phyloP scores from a whole-genome alignment of 1,284 basidiomycete genomes.

The Xerocomus cyaneibrunnescens region DNA sequence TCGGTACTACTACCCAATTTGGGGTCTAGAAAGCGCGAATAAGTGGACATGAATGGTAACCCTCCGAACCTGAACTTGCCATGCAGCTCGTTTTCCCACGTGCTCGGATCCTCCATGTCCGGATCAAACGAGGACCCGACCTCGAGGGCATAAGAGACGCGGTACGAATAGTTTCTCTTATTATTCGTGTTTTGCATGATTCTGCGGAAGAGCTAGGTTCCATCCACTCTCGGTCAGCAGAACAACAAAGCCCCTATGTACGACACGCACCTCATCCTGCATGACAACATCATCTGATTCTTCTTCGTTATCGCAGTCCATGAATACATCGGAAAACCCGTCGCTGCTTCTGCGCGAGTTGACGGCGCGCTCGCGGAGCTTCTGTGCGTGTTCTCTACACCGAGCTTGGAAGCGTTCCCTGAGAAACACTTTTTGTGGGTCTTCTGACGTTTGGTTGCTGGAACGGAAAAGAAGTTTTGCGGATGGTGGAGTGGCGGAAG shows the following conservation, averaged over 20 bases:
- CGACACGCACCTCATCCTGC: conserved; percentile 56
- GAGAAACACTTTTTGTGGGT: conserved; percentile 50
- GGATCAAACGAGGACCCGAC: conserved; percentile 75
- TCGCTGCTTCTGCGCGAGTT: conserved; percentile 46
- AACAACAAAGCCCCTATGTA: background rate
- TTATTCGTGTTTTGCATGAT: conserved; percentile 54
- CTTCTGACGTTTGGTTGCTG: conserved; percentile 25
- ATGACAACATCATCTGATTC: conserved; percentile 48
- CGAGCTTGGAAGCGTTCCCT: conserved; percentile 59
- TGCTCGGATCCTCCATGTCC: conserved; percentile 56
- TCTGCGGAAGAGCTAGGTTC: conserved; percentile 57
- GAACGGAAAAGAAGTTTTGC: conserved; percentile 21
- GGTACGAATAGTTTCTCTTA: conserved; percentile 51
- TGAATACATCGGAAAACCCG: conserved; percentile 46
- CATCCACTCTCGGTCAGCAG: conserved; percentile 4
- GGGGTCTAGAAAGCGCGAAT: conserved; percentile 5
- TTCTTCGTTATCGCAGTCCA: conserved; percentile 54
- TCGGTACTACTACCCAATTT: conserved; percentile 17
- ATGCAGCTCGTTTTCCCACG: conserved; percentile 57
- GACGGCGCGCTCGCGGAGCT: conserved; percentile 51
- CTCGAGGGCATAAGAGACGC: conserved; percentile 61
- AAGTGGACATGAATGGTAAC: background rate
- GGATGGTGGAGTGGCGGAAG: conserved; percentile 8
- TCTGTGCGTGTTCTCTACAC: conserved; percentile 58
- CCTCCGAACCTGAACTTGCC: conserved; percentile 34